Evolutionary conservation across 1,284 basidiomycete species (phyloP).

Genomic region (Malassezia restricta): DNA sequence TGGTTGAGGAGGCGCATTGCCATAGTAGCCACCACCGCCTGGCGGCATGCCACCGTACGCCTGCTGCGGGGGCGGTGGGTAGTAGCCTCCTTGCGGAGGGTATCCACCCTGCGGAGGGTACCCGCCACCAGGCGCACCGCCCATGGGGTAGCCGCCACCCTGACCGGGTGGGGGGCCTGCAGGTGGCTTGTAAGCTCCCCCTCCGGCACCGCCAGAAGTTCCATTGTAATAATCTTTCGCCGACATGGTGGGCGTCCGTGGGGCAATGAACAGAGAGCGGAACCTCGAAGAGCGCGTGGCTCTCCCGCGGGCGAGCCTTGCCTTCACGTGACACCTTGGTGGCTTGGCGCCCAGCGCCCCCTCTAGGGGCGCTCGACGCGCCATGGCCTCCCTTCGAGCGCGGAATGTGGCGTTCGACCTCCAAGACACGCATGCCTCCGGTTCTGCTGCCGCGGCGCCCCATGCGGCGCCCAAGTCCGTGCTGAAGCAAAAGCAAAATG

Average conservation of each 20-base stretch:
- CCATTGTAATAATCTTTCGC: conserved; percentile 16
- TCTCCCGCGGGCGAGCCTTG: too few relatives aligned
- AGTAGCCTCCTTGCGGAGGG: conserved; percentile 24
- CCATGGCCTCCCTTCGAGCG: too few relatives aligned
- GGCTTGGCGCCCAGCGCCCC: too few relatives aligned
- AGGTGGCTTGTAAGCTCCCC: conserved; percentile 4
- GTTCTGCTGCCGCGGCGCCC: too few relatives aligned
- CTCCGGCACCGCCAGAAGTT: neutral
- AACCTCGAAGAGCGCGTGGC: too few relatives aligned
- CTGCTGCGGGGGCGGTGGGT: conserved; percentile 21
- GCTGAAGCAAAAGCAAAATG: conserved; percentile 31
- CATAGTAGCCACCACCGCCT: conserved; percentile 12
- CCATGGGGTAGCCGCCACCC: neutral
- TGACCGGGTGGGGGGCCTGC: conserved; percentile 10
- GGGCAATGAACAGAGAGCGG: too few relatives aligned
- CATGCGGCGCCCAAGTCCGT: conserved; percentile 29
- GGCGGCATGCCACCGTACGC: conserved; percentile 18
- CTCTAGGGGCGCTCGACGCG: too few relatives aligned
- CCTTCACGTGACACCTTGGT: too few relatives aligned
- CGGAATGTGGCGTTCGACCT: too few relatives aligned
- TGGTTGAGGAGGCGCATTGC: conserved; percentile 13
- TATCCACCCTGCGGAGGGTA: conserved; percentile 18
- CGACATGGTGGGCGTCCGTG: conserved; percentile 3
- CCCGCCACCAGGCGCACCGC: conserved; percentile 3
- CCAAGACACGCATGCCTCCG: too few relatives aligned